Conservation (phyloP, 108 stramenopile genomes). For the Aurantiochytrium sp. region DNA sequence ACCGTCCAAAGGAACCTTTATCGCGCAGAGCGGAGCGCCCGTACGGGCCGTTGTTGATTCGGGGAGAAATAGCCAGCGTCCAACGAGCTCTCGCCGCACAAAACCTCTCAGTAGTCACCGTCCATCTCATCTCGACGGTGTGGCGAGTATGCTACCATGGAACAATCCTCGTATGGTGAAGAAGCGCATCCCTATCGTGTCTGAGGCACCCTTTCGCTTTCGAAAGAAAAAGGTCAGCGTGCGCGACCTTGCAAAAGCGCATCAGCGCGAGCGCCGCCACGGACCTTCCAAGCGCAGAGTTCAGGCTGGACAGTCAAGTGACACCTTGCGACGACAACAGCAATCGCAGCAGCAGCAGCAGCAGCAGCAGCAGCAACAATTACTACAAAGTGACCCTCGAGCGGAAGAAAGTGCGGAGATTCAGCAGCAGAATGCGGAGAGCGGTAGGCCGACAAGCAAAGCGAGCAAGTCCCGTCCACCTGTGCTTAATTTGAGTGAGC, state of each 20-base stretch:
- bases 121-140: not conserved
- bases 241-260: slow-evolving; percentile 7
- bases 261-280: not conserved
- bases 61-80: not conserved
- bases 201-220: not conserved
- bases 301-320: not conserved
- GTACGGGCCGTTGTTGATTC: not conserved
- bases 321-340: not conserved
- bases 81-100: not conserved
- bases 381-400: not conserved
- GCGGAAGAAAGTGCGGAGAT: not conserved
- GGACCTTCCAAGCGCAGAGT: not conserved
- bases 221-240: not conserved
- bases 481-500: not conserved
- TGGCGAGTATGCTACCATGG: slow-evolving; percentile 5
- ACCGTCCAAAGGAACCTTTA: not conserved
- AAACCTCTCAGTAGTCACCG: not conserved
- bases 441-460: not conserved
- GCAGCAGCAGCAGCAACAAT: not conserved
- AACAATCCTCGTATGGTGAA: not conserved
- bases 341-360: not conserved
- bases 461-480: not conserved
- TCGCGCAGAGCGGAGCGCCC: not conserved
- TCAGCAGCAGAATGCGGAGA: not conserved
- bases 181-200: slow-evolving; percentile 15